Evolutionary conservation across 352 stramenopile genomes (phyloP).

Genomic region (Phytophthora megakarya): DNA sequence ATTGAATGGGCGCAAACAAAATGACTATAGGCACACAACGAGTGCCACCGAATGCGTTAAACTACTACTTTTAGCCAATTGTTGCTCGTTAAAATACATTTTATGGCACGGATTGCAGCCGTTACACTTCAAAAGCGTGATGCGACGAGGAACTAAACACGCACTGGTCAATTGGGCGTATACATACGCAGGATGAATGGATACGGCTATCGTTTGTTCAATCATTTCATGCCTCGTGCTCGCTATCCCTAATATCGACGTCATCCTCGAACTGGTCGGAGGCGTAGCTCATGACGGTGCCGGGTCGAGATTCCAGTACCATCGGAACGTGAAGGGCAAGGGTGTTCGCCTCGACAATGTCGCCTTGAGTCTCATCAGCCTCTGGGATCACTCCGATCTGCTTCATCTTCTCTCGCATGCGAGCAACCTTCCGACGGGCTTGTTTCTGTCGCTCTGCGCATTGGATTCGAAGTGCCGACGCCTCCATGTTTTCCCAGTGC

Average conservation of each 20-base stretch:
- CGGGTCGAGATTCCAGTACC: conserved; percentile 29
- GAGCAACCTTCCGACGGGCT: conserved; percentile 43
- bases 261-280: conserved; percentile 73
- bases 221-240: conserved; percentile 9
- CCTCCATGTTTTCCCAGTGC: conserved; percentile 18
- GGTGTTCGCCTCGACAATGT: not conserved
- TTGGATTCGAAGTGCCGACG: conserved; percentile 53
- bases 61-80: not conserved
- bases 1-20: not conserved
- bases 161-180: not conserved
- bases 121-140: not conserved
- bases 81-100: not conserved
- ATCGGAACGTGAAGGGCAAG: not conserved
- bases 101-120: not conserved
- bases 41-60: conserved; percentile 4
- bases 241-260: conserved; percentile 24
- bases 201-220: conserved; percentile 1
- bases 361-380: conserved; percentile 2
- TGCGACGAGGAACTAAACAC: conserved; percentile 5
- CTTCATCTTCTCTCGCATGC: conserved; percentile 28
- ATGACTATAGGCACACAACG: conserved; percentile 2
- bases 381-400: not conserved
- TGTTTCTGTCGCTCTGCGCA: conserved; percentile 57
- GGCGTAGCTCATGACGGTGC: conserved; percentile 65
- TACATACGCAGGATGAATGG: not conserved